Evolutionary conservation across 1,284 basidiomycete genomes (phyloP).

Genomic region (Trichosporon ovoides): DNA sequence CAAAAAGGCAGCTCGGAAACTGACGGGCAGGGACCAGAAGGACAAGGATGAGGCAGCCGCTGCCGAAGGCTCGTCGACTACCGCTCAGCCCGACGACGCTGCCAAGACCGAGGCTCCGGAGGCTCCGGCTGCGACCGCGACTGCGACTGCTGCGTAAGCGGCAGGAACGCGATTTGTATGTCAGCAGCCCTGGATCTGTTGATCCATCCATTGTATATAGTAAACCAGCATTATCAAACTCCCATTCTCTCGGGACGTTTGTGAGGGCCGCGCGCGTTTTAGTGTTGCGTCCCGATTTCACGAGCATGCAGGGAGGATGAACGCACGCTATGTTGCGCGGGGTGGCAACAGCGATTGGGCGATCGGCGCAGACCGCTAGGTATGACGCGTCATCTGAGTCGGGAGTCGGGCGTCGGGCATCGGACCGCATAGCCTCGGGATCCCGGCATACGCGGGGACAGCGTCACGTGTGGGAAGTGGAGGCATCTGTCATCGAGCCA

Average conservation of each 20-base stretch:
- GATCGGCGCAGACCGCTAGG: not conserved
- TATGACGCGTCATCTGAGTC: not conserved
- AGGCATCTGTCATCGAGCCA: not conserved
- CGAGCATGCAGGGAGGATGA: conserved; percentile 1
- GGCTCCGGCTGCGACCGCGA: not conserved
- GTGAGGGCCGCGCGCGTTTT: conserved; percentile 3
- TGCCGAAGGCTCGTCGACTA: not conserved
- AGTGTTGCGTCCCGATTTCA: not conserved
- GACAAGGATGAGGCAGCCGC: not conserved
- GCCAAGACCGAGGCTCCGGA: not conserved
- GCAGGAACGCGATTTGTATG: not conserved
- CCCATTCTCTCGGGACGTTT: conserved; percentile 5
- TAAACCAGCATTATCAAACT: not conserved
- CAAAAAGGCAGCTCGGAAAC: not conserved
- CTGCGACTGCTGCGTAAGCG: not conserved
- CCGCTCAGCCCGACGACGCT: not conserved
- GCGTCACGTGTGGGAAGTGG: not conserved
- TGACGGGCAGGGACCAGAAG: conserved; percentile 1
- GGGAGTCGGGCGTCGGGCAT: not conserved
- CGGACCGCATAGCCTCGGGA: not conserved
- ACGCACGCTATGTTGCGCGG: not conserved
- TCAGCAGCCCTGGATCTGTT: conserved; percentile 1
- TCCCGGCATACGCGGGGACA: not conserved
- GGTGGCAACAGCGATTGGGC: not conserved
- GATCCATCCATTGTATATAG: conserved; percentile 3